Evolutionary conservation across 2,329 filamentous ascomycete genomes (phyloP).

Genomic region (Alternaria burnsii): DNA sequence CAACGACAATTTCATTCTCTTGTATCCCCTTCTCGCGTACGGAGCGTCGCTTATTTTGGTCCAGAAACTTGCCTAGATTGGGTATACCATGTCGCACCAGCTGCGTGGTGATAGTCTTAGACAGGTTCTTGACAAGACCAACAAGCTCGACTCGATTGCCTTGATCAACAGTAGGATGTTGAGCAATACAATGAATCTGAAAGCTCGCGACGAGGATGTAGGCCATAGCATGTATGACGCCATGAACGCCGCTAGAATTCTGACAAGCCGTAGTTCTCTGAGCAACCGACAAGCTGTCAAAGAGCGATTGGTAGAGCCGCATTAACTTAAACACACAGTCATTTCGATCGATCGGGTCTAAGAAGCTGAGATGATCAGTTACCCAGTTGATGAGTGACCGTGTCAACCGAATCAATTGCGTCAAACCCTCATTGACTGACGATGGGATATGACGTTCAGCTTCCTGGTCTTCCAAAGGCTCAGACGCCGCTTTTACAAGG

Average conservation of each 20-base stretch:
- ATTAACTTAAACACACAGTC: slow-evolving; percentile 56
- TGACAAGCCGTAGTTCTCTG: slow-evolving; percentile 6
- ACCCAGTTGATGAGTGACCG: slow-evolving; percentile 61
- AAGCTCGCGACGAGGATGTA: slow-evolving; percentile 40
- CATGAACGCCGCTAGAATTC: not conserved
- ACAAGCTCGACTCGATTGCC: slow-evolving; percentile 28
- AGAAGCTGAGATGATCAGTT: slow-evolving; percentile 60
- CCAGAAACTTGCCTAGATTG: slow-evolving; percentile 55
- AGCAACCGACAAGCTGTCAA: slow-evolving; percentile 31
- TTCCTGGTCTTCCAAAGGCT: slow-evolving; percentile 2
- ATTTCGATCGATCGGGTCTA: slow-evolving; percentile 63
- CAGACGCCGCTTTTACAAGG: slow-evolving; percentile 19
- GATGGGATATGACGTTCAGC: not conserved
- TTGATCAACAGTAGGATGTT: slow-evolving; percentile 32
- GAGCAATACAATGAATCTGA: slow-evolving; percentile 45
- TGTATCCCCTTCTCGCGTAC: slow-evolving; percentile 60
- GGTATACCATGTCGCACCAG: slow-evolving; percentile 45
- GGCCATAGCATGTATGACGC: slow-evolving; percentile 31
- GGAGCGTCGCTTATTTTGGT: slow-evolving; percentile 53
- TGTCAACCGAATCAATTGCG: slow-evolving; percentile 38
- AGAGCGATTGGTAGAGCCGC: slow-evolving; percentile 51
- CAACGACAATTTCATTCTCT: slow-evolving; percentile 54
- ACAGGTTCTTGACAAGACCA: slow-evolving; percentile 45
- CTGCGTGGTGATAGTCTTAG: slow-evolving; percentile 49
- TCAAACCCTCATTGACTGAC: slow-evolving; percentile 5